phyloP scores from a whole-genome alignment of 2,329 filamentous ascomycete genomes.

The Cephalotrichum gorgonifer region DNA sequence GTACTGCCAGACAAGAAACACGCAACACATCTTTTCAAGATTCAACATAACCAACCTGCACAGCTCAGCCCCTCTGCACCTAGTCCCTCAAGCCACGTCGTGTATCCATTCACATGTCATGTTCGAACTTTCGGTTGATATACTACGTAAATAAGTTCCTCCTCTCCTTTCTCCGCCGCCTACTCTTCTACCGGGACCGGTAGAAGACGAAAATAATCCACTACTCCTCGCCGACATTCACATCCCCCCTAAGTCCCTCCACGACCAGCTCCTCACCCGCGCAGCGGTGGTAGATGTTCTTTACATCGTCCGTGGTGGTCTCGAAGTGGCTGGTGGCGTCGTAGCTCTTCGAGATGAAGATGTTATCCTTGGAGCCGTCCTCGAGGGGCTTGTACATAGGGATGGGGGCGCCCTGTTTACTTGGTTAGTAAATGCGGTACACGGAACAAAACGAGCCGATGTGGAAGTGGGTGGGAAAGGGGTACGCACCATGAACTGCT shows the following conservation, averaged over 20 bases:
- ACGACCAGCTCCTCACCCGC: constrained; percentile 80
- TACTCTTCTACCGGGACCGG: not conserved
- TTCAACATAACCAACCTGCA: too few relatives aligned
- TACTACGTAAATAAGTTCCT: not conserved
- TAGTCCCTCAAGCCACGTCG: not conserved
- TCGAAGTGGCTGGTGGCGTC: constrained; percentile 98
- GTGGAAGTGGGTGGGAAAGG: not conserved
- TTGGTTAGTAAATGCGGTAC: not conserved
- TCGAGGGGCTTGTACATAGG: constrained; percentile 88
- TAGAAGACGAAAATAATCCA: too few relatives aligned
- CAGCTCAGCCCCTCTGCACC: not conserved
- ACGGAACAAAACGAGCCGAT: not conserved
- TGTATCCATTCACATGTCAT: not conserved
- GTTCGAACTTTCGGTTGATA: not conserved
- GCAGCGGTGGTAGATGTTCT: constrained; percentile 80
- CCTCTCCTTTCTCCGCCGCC: not conserved
- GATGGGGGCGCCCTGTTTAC: constrained; percentile 61
- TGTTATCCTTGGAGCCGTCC: constrained; percentile 73
- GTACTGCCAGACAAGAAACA: too few relatives aligned
- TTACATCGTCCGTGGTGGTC: constrained; percentile 82
- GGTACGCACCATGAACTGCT: constrained; percentile 76
- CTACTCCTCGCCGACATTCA: constrained; percentile 59
- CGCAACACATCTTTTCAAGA: too few relatives aligned
- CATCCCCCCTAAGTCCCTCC: constrained; percentile 73
- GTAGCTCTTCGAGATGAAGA: constrained; percentile 98